Base-by-base conservation (phyloP, 495 filamentous ascomycete species). In the Annulohypoxylon stygium region DNA sequence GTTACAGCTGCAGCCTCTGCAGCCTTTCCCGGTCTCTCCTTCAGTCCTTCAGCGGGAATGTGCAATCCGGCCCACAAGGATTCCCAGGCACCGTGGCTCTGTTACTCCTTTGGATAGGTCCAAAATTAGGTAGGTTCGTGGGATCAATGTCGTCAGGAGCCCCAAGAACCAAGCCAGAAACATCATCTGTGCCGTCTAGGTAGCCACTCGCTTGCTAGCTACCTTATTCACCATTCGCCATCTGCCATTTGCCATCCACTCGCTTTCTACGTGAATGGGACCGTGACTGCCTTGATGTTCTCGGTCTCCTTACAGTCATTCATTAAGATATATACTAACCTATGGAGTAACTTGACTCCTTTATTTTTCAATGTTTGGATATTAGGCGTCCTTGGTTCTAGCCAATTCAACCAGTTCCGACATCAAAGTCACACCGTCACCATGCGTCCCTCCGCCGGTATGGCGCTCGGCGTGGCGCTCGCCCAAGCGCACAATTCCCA, bases 91-190 rank as follows among this genome's bases (percentile, higher is more conserved):
- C 63, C 58, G 58, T 75, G 72, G 72, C 67, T 67, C 23, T 64
- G 67, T 30, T 47, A 26, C 62, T 67, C 72, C 63, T 67, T 70
- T 67, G 43, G 23, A 70, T 75, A 75, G 23, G 72, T 63, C 72
- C 64, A 70, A 70, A 67, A 59, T 67, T 70, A 74, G 61, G 67
- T 70, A 48, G 53, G 50, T 66, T 70, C 66, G 41, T 33, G 43
- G 26, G 61, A 18, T 47, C 43, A 48, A 43, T 47, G 54, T 34
- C 48, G 57, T 69, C 61, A 69, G 65, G 71, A 66, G 26, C 65
- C 43, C 4, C 4, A 34, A 16, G 11, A 36, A 18, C n/a, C 26
- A 54, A 45, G 43, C 62, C 50, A 41, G 36, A n/a, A 53, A 43
- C 45, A 33, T 51, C 23, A 2, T 51, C 51, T 53, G 33, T 37